phyloP scores from a whole-genome alignment of 2,329 filamentous ascomycete species.

The Aureobasidium uvarum region DNA sequence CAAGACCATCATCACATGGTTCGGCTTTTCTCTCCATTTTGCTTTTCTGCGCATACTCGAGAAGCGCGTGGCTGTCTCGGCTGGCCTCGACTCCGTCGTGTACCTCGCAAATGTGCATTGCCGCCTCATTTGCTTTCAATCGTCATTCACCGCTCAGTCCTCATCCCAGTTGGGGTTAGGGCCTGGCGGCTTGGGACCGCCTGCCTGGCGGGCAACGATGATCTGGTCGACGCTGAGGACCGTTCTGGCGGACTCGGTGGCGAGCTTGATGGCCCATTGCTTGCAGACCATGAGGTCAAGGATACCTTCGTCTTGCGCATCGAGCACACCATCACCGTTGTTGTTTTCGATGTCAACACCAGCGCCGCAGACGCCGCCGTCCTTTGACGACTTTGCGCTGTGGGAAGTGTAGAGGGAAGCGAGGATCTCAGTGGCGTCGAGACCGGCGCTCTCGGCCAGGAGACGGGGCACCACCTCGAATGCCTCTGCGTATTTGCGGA shows the following conservation, averaged over 20 bases:
- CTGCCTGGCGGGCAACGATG: conserved; percentile 95
- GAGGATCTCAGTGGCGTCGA: conserved; percentile 96
- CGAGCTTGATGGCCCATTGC: conserved; percentile 95
- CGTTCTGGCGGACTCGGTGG: conserved; percentile 90
- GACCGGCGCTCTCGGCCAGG: conserved; percentile 87
- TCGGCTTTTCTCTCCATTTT: not conserved
- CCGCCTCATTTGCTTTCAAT: not conserved
- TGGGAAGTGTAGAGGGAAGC: conserved; percentile 92
- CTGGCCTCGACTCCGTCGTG: not conserved
- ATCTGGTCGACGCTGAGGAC: conserved; percentile 98
- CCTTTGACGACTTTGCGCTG: conserved; percentile 51
- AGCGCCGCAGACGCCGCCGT: conserved; percentile 68
- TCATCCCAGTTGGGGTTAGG: conserved; percentile 81
- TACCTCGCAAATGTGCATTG: not conserved
- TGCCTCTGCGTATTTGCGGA: conserved; percentile 95
- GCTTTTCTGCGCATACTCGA: not conserved
- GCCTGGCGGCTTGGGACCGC: conserved; percentile 92
- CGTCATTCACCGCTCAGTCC: conserved; percentile 42
- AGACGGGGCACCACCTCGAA: conserved; percentile 96
- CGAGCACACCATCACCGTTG: conserved; percentile 74
- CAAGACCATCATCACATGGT: not conserved
- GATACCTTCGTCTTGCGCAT: conserved; percentile 84
- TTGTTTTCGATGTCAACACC: conserved; percentile 94
- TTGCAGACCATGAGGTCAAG: conserved; percentile 90
- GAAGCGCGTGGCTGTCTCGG: not conserved